Evolutionary conservation across 164 flowering plant genomes (phyloP).

Genomic region (Akebia trifoliata): DNA sequence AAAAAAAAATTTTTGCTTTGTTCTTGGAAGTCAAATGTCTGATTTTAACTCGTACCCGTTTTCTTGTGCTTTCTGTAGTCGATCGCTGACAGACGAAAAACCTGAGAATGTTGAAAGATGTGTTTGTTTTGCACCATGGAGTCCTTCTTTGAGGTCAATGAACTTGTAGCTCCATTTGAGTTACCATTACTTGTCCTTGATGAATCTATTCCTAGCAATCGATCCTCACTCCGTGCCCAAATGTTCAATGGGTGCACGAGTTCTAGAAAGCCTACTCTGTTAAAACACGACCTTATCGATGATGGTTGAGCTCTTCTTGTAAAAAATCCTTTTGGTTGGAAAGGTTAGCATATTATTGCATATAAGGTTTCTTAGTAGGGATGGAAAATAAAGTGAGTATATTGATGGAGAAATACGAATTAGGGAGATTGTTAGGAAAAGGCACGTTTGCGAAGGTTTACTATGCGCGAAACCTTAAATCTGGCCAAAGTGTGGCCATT

Average conservation of each 20-base stretch:
- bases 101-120: constrained; percentile 82
- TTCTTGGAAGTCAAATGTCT: no score
- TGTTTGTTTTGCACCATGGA: constrained; percentile 32
- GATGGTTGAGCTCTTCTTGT: constrained; percentile 40
- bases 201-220: constrained; percentile 13
- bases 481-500: constrained; percentile 48
- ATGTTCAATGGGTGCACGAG: constrained; percentile 16
- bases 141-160: constrained; percentile 20
- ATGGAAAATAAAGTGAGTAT: constrained; percentile 45
- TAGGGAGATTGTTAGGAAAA: constrained; percentile 56
- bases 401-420: constrained; percentile 54
- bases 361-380: constrained; percentile 7
- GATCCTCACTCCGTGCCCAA: constrained; percentile 8
- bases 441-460: constrained; percentile 71
- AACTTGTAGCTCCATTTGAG: constrained; percentile 16
- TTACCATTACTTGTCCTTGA: constrained; percentile 27
- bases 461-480: constrained; percentile 43
- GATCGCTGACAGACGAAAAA: constrained; percentile 18
- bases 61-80: constrained; percentile 16
- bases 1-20: no score
- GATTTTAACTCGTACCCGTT: no score
- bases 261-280: constrained; percentile 11
- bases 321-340: constrained; percentile 14
- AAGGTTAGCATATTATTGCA: constrained; percentile 6
- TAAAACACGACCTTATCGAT: constrained; percentile 36